phyloP scores from a whole-genome alignment of 2,329 filamentous ascomycete genomes.

The Cladosporium sp. region DNA sequence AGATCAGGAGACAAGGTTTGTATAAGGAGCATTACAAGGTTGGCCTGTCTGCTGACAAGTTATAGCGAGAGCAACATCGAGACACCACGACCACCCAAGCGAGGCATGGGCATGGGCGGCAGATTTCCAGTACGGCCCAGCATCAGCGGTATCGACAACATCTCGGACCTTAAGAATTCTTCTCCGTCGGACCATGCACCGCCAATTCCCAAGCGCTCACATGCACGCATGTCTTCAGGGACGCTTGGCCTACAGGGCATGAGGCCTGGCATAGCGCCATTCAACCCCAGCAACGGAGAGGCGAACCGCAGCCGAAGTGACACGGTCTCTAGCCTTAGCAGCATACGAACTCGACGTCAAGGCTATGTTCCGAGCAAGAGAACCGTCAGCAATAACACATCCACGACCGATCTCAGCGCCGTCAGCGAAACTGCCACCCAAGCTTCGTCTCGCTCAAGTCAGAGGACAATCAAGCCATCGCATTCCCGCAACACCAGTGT shows the following conservation, averaged over 20 bases:
- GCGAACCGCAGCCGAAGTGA: slow-evolving; percentile 59
- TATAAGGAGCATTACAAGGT: slow-evolving; percentile 10
- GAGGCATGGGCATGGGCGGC: slow-evolving; percentile 44
- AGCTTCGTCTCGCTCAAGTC: slow-evolving; percentile 34
- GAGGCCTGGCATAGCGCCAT: slow-evolving; percentile 67
- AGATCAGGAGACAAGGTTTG: slow-evolving; percentile 22
- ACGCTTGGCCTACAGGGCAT: slow-evolving; percentile 33
- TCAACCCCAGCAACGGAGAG: slow-evolving; percentile 56
- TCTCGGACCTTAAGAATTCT: slow-evolving; percentile 52
- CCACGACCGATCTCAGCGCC: slow-evolving; percentile 34
- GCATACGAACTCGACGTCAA: slow-evolving; percentile 52
- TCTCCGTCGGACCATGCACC: slow-evolving; percentile 61
- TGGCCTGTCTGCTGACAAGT: slow-evolving; percentile 31
- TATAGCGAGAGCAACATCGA: slow-evolving; percentile 63
- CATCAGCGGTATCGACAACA: slow-evolving; percentile 55
- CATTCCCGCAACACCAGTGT: slow-evolving; percentile 29
- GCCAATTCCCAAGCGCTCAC: slow-evolving; percentile 72
- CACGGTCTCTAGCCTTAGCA: slow-evolving; percentile 44
- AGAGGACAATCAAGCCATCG: slow-evolving; percentile 36
- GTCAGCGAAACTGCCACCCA: slow-evolving; percentile 21
- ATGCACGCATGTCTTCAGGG: slow-evolving; percentile 52
- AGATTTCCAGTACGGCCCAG: slow-evolving; percentile 65
- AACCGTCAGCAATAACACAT: slow-evolving; percentile 6
- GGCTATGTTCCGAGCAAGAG: slow-evolving; percentile 54
- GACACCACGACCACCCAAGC: slow-evolving; percentile 64